Base-by-base conservation (phyloP, 805 yeast species). In the Cyberlindnera sargentensis region DNA sequence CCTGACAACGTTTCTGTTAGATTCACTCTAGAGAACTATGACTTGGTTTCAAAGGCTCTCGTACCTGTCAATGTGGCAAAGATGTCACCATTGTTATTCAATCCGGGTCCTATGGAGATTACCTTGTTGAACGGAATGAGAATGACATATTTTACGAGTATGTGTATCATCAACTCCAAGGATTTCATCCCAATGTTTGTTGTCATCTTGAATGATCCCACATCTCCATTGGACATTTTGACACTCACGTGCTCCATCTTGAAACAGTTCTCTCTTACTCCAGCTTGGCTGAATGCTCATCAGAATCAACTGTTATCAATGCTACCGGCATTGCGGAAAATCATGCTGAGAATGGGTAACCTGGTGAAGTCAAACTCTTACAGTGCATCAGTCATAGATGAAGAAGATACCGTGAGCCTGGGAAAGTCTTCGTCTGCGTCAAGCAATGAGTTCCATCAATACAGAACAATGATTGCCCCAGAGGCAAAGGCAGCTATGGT, bases 161-260 rank as follows among this genome's bases (percentile, higher is more conserved):
- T 57, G 20, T 58, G 61, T 42, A 47, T 55, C 15, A 38, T 58
- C 37, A 46, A 40, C 31, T 44, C 62, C 2, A 39, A 44, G 9
- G 43, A 43, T 4, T 40, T 50, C 8, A 48, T 53, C 7, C 60
- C 61, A 7, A 42, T 42, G 7, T 37, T 58, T 26, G 37, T 53
- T 5, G 42, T 43, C 4, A 47, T 46, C 4, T 55, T 63, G 45
- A 47, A 65, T 29, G 64, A 62, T 27, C 67, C 63, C 20, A 49
- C 51, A 23, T 46, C 56, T 3, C 60, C 66, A 31, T 45, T 66
- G 26, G 55, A 55, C n/a, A 55, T 60, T n/a, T 41, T 67, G 34
- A 56, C 58, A 32, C 55, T 68, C 34, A 59, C 65, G 10, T 62
- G 64, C 3, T 70, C 70, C 34, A 66, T 68, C 26, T 55, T 68